These are phyloP conservation scores for Blastobotrys raffinosifermentans DNA, from an alignment of 1,139 yeast genomes.

Conservation along the genomic window DNA sequence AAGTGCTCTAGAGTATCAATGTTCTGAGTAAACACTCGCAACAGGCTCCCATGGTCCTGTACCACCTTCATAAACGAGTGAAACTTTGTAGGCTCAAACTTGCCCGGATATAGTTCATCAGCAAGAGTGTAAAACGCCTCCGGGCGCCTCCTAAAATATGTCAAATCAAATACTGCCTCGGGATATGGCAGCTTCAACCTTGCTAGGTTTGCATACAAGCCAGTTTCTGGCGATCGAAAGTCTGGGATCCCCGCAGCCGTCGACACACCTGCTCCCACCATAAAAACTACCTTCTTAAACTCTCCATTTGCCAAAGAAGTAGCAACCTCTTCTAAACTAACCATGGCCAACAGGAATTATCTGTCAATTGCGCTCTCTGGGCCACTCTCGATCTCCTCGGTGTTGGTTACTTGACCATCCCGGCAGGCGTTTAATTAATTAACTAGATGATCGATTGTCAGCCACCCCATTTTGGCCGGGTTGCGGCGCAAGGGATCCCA, in stretches of 20 bases:
- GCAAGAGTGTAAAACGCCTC: slow-evolving; percentile 81
- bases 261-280: slow-evolving; percentile 85
- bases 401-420: too few species aligned
- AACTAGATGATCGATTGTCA: too few species aligned
- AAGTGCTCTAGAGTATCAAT: slow-evolving; percentile 85
- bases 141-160: slow-evolving; percentile 67
- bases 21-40: slow-evolving; percentile 82
- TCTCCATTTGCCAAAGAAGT: slow-evolving; percentile 22
- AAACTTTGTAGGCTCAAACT: slow-evolving; percentile 74
- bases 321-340: slow-evolving; percentile 25
- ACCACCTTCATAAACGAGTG: slow-evolving; percentile 65
- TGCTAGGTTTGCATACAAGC: slow-evolving; percentile 75
- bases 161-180: slow-evolving; percentile 92
- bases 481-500: not conserved
- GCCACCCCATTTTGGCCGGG: not conserved
- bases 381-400: too few species aligned
- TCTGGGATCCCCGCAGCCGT: slow-evolving; percentile 95
- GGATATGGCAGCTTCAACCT: slow-evolving; percentile 77
- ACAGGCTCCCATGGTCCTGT: slow-evolving; percentile 55
- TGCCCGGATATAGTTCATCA: slow-evolving; percentile 80
- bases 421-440: too few species aligned
- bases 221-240: slow-evolving; percentile 87
- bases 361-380: too few species aligned
- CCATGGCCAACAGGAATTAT: too few species aligned
- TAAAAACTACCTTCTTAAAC: slow-evolving; percentile 31